Conservation (phyloP, 495 filamentous ascomycete genomes). For the Hypoxylon trugodes region DNA sequence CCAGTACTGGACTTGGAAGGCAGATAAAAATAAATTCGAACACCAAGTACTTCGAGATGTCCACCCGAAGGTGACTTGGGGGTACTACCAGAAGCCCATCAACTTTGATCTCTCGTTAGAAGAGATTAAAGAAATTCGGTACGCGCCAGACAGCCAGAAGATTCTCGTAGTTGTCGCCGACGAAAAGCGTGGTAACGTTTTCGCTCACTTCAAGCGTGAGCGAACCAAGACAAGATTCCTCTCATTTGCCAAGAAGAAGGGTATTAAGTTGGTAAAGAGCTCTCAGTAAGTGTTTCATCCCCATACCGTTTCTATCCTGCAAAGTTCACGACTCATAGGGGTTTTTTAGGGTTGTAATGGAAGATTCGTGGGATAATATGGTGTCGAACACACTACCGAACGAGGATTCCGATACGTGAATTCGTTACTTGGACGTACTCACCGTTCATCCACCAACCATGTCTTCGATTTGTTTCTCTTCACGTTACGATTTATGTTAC, state of each 20-base stretch:
- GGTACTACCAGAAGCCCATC: slow-evolving; percentile 55
- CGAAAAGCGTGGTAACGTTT: slow-evolving; percentile 44
- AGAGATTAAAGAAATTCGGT: slow-evolving; percentile 52
- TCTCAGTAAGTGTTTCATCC: slow-evolving; percentile 39
- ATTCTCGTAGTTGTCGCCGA: slow-evolving; percentile 45
- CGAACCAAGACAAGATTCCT: slow-evolving; percentile 58
- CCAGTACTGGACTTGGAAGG: slow-evolving; percentile 61
- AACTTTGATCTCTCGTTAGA: slow-evolving; percentile 52
- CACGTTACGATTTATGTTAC: not conserved
- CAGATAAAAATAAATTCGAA: slow-evolving; percentile 49
- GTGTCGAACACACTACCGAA: slow-evolving; percentile 35
- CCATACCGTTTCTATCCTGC: not conserved
- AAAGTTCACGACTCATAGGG: slow-evolving; percentile 13
- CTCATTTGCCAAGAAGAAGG: slow-evolving; percentile 49
- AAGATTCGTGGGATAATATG: slow-evolving; percentile 39
- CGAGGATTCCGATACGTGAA: slow-evolving; percentile 27
- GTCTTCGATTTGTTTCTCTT: not conserved
- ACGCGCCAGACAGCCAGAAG: slow-evolving; percentile 42
- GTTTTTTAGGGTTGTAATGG: slow-evolving; percentile 21
- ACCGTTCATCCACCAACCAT: not conserved
- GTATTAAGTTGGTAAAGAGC: slow-evolving; percentile 48
- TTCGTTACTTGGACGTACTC: not conserved
- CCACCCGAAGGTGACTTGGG: slow-evolving; percentile 51
- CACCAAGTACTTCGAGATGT: slow-evolving; percentile 58
- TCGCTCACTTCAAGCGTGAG: slow-evolving; percentile 56